Evolutionary conservation across 2,329 filamentous ascomycete species (phyloP), one percentile per base, ranked within the genome.

Genomic region (Hypocreales sp.): DNA sequence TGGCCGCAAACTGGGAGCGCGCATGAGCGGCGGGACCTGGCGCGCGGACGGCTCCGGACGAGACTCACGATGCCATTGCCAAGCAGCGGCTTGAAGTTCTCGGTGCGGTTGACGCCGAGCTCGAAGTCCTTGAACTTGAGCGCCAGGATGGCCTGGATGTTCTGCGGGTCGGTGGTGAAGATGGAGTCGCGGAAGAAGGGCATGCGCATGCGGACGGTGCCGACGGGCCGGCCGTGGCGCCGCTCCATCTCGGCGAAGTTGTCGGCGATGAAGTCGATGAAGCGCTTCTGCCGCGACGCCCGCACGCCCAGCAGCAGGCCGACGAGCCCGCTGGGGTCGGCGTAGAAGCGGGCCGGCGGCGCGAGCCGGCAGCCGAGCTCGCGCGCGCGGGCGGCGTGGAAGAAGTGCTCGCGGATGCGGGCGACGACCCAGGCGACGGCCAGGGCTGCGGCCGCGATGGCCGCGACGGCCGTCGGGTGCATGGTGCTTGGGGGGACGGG

Each of bases 11-110:
- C 40, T 43, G n/a, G n/a, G n/a, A n/a, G n/a, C n/a, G n/a, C n/a
- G n/a, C n/a, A n/a, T n/a, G n/a, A n/a, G n/a, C n/a, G n/a, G n/a
- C n/a, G n/a, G n/a, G n/a, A n/a, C n/a, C n/a, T n/a, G n/a, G n/a
- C n/a, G n/a, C n/a, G n/a, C n/a, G n/a, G n/a, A n/a, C n/a, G n/a
- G n/a, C n/a, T n/a, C n/a, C n/a, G n/a, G n/a, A n/a, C n/a, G n/a
- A n/a, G n/a, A 35, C 41, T 20, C 31, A 42, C 41, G 29, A 55
- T 52, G 16, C 60, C 47, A 4, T 48, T 40, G n/a, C 63, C 64
- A 4, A 68, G 45, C 2, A 68, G 36, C 0, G 55, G 54, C 25
- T 31, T 29, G 23, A 47, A 40, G 20, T 40, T 41, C 3, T 38
- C 36, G 5, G 31, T 53, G 27, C 20, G 41, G 30, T 18, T 33